Evolutionary conservation across 805 yeast species (phyloP).

Genomic region (Yarrowia sp.): DNA sequence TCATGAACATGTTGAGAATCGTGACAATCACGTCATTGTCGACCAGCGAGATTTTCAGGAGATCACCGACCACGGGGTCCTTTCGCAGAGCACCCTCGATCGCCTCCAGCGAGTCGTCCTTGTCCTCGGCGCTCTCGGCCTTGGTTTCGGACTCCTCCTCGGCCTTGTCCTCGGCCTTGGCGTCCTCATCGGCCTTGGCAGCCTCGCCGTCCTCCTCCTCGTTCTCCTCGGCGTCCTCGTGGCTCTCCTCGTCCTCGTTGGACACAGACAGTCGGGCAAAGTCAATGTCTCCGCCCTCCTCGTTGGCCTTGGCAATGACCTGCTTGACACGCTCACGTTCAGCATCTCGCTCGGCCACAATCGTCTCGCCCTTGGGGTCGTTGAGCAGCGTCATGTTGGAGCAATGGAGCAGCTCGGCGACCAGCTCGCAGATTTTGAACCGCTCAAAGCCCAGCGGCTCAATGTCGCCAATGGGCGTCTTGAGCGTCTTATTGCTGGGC

Average conservation of each 20-base stretch:
- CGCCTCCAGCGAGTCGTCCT: slow-evolving; percentile 46
- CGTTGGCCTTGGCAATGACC: slow-evolving; percentile 44
- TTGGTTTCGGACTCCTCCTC: not conserved
- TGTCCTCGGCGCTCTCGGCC: slow-evolving; percentile 40
- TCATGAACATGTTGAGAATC: slow-evolving; percentile 76
- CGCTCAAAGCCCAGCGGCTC: slow-evolving; percentile 89
- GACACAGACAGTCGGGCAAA: slow-evolving; percentile 44
- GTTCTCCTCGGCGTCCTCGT: slow-evolving; percentile 15
- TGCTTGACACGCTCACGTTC: slow-evolving; percentile 62
- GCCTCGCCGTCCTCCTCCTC: slow-evolving; percentile 9
- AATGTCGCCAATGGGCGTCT: slow-evolving; percentile 69
- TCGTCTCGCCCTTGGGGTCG: slow-evolving; percentile 71
- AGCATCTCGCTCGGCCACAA: slow-evolving; percentile 71
- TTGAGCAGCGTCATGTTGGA: slow-evolving; percentile 95
- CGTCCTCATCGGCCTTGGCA: not conserved
- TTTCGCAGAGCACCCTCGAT: slow-evolving; percentile 56
- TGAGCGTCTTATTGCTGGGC: slow-evolving; percentile 50
- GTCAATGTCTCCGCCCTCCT: slow-evolving; percentile 41
- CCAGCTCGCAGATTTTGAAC: slow-evolving; percentile 86
- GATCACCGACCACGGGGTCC: slow-evolving; percentile 84
- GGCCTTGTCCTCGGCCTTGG: slow-evolving; percentile 1
- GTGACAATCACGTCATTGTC: slow-evolving; percentile 74
- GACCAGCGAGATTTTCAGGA: slow-evolving; percentile 77
- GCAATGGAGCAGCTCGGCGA: slow-evolving; percentile 94
- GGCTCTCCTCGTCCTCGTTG: slow-evolving; percentile 43